Evolutionary conservation across 768 basidiomycete genomes (phyloP).

Genomic region (Pisolithus microcarpus): DNA sequence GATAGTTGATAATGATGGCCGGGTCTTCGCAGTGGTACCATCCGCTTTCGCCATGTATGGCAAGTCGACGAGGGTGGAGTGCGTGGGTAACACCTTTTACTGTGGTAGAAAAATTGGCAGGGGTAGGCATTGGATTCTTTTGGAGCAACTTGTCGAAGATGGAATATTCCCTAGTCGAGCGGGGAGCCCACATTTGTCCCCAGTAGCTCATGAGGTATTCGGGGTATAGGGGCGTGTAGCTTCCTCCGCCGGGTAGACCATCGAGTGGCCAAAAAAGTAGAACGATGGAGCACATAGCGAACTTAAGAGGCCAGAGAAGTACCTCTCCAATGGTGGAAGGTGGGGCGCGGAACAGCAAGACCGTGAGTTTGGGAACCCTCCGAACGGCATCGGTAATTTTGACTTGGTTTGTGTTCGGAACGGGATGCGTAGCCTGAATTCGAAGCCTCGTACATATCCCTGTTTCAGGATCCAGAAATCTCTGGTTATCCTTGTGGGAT

Average conservation of each 20-base stretch:
- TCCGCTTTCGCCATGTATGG: background rate
- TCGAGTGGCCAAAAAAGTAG: constrained; percentile 9
- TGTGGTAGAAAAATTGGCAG: background rate
- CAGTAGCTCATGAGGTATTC: constrained; percentile 7
- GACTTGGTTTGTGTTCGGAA: background rate
- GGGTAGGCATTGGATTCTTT: constrained; percentile 2
- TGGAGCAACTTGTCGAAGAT: background rate
- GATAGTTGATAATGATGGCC: constrained; percentile 2
- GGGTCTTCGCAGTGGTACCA: constrained; percentile 6
- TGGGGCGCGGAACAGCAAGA: constrained; percentile 8
- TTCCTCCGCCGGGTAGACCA: background rate
- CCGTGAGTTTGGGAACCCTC: constrained; percentile 4
- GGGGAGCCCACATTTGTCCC: constrained; percentile 17
- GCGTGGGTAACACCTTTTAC: constrained; percentile 5
- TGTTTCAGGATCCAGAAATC: constrained; percentile 13
- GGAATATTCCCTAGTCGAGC: constrained; percentile 14
- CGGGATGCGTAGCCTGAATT: constrained; percentile 10
- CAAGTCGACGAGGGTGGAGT: constrained; percentile 9
- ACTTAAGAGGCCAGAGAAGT: constrained; percentile 7
- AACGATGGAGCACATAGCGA: constrained; percentile 1
- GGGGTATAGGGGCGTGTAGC: constrained; percentile 3
- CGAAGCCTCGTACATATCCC: constrained; percentile 9
- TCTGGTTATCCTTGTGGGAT: constrained; percentile 8
- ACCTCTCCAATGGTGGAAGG: background rate
- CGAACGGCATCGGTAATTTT: constrained; percentile 1